Evolutionary conservation across 1,284 basidiomycete species (phyloP).

Genomic region (Puccinia polysora): DNA sequence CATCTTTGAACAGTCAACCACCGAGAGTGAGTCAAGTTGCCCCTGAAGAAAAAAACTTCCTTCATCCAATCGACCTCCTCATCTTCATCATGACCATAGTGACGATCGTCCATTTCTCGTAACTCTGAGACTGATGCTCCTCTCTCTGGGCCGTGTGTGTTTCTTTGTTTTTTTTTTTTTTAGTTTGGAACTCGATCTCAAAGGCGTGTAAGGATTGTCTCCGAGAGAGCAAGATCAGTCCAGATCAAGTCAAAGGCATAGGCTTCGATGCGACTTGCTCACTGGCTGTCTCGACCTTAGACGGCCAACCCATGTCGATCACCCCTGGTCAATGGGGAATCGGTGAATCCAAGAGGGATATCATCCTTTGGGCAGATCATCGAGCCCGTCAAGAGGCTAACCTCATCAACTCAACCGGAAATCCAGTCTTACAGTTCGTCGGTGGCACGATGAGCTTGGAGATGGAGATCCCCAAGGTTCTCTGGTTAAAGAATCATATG

Average conservation of each 20-base stretch:
- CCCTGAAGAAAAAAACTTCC: not conserved
- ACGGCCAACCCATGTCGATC: slow-evolving; percentile 73
- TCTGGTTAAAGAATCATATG: slow-evolving; percentile 94
- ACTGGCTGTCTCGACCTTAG: slow-evolving; percentile 71
- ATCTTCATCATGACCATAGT: not conserved
- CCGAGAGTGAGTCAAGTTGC: slow-evolving; percentile 49
- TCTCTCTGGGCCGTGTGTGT: slow-evolving; percentile 70
- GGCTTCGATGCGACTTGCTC: slow-evolving; percentile 98
- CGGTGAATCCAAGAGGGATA: slow-evolving; percentile 66
- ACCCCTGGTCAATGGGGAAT: slow-evolving; percentile 66
- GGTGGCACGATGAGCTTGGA: slow-evolving; percentile 93
- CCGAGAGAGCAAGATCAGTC: slow-evolving; percentile 61
- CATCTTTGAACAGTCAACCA: slow-evolving; percentile 84
- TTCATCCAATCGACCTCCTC: not conserved
- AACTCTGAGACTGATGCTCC: slow-evolving; percentile 47
- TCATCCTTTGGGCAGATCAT: slow-evolving; percentile 74
- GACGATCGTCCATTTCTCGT: not conserved
- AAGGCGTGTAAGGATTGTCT: slow-evolving; percentile 68
- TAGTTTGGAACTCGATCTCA: slow-evolving; percentile 72
- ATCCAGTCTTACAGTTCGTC: slow-evolving; percentile 85
- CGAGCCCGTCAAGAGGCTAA: slow-evolving; percentile 87
- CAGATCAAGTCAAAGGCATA: slow-evolving; percentile 72
- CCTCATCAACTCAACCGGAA: slow-evolving; percentile 77
- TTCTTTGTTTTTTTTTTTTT: not conserved
- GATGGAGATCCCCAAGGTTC: slow-evolving; percentile 93